These are phyloP conservation scores for Yamadazyma sp. DNA, from an alignment of 1,139 yeast species.

Conservation along the genomic window DNA sequence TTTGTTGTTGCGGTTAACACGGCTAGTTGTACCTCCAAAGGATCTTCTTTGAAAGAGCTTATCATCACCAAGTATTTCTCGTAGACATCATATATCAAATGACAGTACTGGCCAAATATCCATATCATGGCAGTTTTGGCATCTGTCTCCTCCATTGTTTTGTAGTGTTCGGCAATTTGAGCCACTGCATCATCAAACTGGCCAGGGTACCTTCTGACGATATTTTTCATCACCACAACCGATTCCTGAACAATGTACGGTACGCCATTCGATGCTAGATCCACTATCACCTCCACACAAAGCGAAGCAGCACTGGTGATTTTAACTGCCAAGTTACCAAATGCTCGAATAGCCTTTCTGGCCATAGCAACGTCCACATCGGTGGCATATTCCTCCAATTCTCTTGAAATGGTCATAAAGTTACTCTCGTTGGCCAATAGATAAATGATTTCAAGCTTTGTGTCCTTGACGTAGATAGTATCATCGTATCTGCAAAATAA, in stretches of 20 bases:
- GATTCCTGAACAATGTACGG: slow-evolving; percentile 82
- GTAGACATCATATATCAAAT: slow-evolving; percentile 47
- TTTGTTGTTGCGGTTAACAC: slow-evolving; percentile 75
- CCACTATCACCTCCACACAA: slow-evolving; percentile 65
- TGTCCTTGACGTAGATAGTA: slow-evolving; percentile 84
- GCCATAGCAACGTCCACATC: slow-evolving; percentile 86
- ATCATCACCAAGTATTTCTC: slow-evolving; percentile 47
- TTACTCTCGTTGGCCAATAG: slow-evolving; percentile 69
- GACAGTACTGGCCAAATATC: slow-evolving; percentile 78
- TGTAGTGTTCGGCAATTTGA: slow-evolving; percentile 43
- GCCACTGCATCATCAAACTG: slow-evolving; percentile 38
- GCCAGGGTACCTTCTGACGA: slow-evolving; percentile 72
- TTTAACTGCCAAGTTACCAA: slow-evolving; percentile 85
- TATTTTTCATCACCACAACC: slow-evolving; percentile 71
- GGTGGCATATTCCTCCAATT: slow-evolving; percentile 81
- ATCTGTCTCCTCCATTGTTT: slow-evolving; percentile 69
- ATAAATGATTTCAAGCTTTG: slow-evolving; percentile 84
- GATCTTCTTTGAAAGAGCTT: slow-evolving; percentile 54
- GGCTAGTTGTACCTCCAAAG: slow-evolving; percentile 72
- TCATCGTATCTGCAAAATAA: slow-evolving; percentile 84
- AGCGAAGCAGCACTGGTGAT: slow-evolving; percentile 53
- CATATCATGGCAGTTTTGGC: slow-evolving; percentile 79
- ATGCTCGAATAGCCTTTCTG: slow-evolving; percentile 82
- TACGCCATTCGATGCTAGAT: slow-evolving; percentile 63
- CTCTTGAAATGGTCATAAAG: slow-evolving; percentile 63